A percentile compares a stretch with the other conserved stretches of the same genome.
Evolutionary conservation across 805 yeast species (phyloP).

Genomic region (Hagleromyces aurorensis): DNA sequence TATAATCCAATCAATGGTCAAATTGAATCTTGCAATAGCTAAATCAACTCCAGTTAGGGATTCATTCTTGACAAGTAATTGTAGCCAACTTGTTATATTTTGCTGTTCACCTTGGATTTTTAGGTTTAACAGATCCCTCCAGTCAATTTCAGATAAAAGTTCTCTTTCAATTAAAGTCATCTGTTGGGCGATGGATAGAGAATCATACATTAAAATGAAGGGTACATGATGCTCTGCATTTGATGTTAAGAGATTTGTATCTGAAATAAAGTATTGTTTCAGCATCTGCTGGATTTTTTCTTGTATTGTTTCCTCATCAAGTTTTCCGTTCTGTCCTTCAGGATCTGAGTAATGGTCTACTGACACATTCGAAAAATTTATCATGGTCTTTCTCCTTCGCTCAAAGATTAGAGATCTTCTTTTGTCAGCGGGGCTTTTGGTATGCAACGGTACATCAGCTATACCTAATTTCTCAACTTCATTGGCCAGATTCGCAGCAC

Average conservation of each 20-base stretch:
- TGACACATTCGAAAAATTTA: slow-evolving; percentile 21
- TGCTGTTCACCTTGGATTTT: slow-evolving; percentile 61
- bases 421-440: slow-evolving; percentile 15
- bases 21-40: slow-evolving; percentile 76
- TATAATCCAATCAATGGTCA: slow-evolving; percentile 86
- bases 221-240: slow-evolving; percentile 60
- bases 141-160: slow-evolving; percentile 74
- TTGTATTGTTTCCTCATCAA: slow-evolving; percentile 5
- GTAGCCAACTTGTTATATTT: slow-evolving; percentile 79
- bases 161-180: slow-evolving; percentile 84
- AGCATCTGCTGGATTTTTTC: slow-evolving; percentile 20
- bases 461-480: slow-evolving; percentile 16
- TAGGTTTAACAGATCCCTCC: slow-evolving; percentile 80
- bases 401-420: slow-evolving; percentile 31
- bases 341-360: slow-evolving; percentile 3
- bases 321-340: neutral
- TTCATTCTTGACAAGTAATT: slow-evolving; percentile 52
- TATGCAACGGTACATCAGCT: slow-evolving; percentile 7
- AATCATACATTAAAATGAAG: slow-evolving; percentile 66
- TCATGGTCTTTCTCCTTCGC: slow-evolving; percentile 34
- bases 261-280: slow-evolving; percentile 20
- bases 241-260: slow-evolving; percentile 17
- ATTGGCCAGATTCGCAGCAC: slow-evolving; percentile 12
- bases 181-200: slow-evolving; percentile 65
- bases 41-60: slow-evolving; percentile 67